A percentile compares a stretch with the other conserved stretches of the same genome.
Evolutionary conservation across 139 green algal species (phyloP).

Genomic region (Chlamydomonas eustigma): DNA sequence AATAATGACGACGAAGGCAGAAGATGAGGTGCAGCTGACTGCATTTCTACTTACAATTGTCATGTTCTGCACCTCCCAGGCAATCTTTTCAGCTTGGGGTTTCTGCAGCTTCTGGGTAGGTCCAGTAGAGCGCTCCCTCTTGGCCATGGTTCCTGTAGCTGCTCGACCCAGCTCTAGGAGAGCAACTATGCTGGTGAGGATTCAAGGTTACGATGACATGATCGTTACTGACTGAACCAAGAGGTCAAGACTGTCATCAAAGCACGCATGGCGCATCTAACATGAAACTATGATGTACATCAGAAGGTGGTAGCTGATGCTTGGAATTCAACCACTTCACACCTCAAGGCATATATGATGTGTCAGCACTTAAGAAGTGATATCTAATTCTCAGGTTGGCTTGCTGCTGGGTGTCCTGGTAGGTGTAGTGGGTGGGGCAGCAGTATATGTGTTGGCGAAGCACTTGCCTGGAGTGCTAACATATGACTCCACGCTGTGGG

Average conservation of each 20-base stretch:
- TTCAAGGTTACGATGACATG: no score
- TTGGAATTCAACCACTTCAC: no score
- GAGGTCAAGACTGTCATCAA: no score
- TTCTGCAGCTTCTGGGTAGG: constrained; percentile 11
- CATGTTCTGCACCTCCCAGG: not conserved
- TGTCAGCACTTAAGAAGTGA: no score
- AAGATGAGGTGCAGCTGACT: no score
- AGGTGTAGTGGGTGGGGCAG: not conserved
- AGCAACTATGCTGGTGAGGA: not conserved
- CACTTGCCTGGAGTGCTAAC: not conserved
- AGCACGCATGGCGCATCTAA: no score
- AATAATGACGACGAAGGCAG: no score
- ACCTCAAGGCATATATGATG: no score
- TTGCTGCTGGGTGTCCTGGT: constrained; percentile 4
- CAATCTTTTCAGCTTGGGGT: constrained; percentile 12
- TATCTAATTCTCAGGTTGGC: not conserved
- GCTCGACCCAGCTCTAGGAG: not conserved
- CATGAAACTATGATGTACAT: no score
- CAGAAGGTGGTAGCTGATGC: no score
- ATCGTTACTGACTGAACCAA: no score
- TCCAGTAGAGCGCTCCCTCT: not conserved
- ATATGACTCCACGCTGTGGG: not conserved
- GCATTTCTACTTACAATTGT: no score
- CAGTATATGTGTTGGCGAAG: not conserved
- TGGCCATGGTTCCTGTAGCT: constrained; percentile 6